These are phyloP conservation scores for Phaseolus coccineus DNA, from an alignment of 331 rosid species.

Conservation along the genomic window DNA sequence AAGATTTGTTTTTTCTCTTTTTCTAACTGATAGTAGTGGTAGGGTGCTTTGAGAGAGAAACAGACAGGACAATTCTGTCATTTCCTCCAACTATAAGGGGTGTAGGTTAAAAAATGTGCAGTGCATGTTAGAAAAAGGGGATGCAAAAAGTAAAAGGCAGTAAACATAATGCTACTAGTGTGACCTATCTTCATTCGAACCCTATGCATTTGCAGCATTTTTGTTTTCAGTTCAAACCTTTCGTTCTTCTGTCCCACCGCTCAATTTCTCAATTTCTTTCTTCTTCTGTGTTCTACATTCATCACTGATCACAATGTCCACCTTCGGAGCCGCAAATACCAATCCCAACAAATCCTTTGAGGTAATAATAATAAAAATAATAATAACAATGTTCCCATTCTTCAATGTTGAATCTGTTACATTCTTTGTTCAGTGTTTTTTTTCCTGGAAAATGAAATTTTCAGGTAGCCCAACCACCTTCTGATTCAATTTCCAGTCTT, in stretches of 20 bases:
- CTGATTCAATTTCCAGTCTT: constrained; percentile 81
- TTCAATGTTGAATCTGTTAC: neutral
- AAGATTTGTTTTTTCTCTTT: too few species aligned
- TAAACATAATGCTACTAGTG: neutral
- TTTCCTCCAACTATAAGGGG: too few species aligned
- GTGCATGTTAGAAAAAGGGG: too few species aligned
- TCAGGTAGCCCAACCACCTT: constrained; percentile 73
- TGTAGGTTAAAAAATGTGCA: too few species aligned
- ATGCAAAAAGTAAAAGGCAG: too few species aligned
- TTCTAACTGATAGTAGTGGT: too few species aligned
- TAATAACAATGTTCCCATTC: neutral
- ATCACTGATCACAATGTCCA: constrained; percentile 56
- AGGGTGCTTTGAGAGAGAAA: too few species aligned
- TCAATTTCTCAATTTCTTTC: neutral
- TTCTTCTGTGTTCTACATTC: neutral
- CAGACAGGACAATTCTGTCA: too few species aligned
- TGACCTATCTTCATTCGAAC: neutral
- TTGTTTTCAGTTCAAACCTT: neutral
- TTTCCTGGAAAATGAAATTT: neutral
- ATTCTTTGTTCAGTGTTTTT: neutral
- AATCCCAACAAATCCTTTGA: constrained; percentile 75
- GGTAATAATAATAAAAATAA: constrained; percentile 43
- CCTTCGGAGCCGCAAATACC: constrained; percentile 53
- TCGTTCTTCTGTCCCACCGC: neutral
- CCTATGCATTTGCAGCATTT: neutral